These are phyloP conservation scores for Exophiala xenobiotica DNA, from an alignment of 2,329 filamentous ascomycete species.

Conservation along the genomic window DNA sequence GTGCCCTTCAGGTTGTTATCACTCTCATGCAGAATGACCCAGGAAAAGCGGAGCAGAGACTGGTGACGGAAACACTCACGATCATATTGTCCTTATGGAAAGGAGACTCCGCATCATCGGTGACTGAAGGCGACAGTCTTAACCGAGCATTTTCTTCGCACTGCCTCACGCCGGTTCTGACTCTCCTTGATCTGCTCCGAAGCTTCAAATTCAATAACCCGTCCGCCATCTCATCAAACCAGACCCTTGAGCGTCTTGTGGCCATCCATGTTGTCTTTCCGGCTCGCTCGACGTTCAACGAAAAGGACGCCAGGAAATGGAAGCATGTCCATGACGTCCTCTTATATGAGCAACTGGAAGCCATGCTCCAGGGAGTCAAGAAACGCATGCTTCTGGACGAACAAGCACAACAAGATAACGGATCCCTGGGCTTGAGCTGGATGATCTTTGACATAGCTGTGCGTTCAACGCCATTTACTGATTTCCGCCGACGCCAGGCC, in stretches of 20 bases:
- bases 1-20: conserved; percentile 7
- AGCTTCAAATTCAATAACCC: not conserved
- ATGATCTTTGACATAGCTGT: conserved; percentile 37
- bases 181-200: conserved; percentile 29
- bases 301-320: conserved; percentile 24
- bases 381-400: not conserved
- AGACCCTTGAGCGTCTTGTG: conserved; percentile 34
- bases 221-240: not conserved
- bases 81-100: conserved; percentile 12
- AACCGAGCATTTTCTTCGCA: conserved; percentile 26
- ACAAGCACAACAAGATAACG: not conserved
- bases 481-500: conserved; percentile 43
- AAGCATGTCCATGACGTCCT: conserved; percentile 12
- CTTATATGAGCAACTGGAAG: conserved; percentile 19
- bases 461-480: conserved; percentile 43
- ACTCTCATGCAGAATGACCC: not conserved
- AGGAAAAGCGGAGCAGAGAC: not conserved
- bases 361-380: conserved; percentile 12
- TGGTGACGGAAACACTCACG: conserved; percentile 7
- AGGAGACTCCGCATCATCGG: not conserved
- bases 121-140: conserved; percentile 6
- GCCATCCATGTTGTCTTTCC: conserved; percentile 39
- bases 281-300: conserved; percentile 29
- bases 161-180: conserved; percentile 33
- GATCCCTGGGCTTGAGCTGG: conserved; percentile 1